Percentiles rank a stretch among this genome's conserved stretches.
phyloP scores from a whole-genome alignment of 768 basidiomycete genomes.

The Lactifluus volemus region DNA sequence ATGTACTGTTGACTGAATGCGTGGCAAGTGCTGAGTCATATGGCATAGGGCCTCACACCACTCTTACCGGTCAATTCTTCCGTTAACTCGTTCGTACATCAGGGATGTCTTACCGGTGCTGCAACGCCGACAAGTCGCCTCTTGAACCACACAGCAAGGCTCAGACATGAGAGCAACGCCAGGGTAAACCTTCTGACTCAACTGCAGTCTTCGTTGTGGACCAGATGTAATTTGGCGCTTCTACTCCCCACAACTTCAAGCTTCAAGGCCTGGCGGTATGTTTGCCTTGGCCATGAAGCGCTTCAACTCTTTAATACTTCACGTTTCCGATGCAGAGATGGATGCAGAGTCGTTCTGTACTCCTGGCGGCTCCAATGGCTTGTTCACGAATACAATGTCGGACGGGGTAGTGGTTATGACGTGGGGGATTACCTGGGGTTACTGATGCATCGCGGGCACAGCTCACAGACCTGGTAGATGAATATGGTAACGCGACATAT shows the following conservation, averaged over 20 bases:
- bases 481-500: too few relatives aligned
- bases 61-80: too few relatives aligned
- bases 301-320: slow-evolving; percentile 22
- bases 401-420: background rate
- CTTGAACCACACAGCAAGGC: background rate
- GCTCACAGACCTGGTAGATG: too few relatives aligned
- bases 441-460: too few relatives aligned
- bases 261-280: slow-evolving; percentile 26
- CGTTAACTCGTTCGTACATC: too few relatives aligned
- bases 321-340: slow-evolving; percentile 33
- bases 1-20: too few relatives aligned
- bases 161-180: slow-evolving; percentile 28
- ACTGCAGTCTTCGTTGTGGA: slow-evolving; percentile 31
- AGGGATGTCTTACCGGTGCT: background rate
- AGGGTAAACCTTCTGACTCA: slow-evolving; percentile 23
- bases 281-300: background rate
- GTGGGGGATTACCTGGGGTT: too few relatives aligned
- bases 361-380: slow-evolving; percentile 11
- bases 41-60: too few relatives aligned
- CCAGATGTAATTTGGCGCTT: slow-evolving; percentile 27
- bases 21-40: too few relatives aligned
- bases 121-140: background rate
- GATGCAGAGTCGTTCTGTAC: slow-evolving; percentile 33
- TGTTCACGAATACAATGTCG: slow-evolving; percentile 26
- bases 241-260: slow-evolving; percentile 24